phyloP scores from a whole-genome alignment of 192 early-diverging fungal species.

The Dissophora ornata region DNA sequence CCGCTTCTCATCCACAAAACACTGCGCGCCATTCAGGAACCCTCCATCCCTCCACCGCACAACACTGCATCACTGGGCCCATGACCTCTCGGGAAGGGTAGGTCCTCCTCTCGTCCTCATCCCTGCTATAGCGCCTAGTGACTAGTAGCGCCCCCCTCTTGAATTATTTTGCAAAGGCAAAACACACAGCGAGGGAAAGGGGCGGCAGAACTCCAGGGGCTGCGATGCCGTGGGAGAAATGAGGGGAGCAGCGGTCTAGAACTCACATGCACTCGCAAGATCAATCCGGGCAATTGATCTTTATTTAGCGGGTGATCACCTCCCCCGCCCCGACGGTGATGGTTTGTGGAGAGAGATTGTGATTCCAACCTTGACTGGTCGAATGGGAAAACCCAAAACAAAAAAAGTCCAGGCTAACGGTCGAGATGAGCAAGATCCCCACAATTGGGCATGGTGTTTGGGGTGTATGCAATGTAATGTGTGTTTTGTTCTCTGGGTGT shows the following conservation, averaged over 20 bases:
- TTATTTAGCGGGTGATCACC: conserved; percentile 1
- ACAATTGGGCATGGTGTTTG: too few relatives aligned
- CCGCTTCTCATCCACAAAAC: too few relatives aligned
- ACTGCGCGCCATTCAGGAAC: background rate
- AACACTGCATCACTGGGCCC: background rate
- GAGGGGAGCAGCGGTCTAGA: conserved; percentile 3
- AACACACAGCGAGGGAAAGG: background rate
- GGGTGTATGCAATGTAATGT: too few relatives aligned
- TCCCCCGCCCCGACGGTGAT: background rate
- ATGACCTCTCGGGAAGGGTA: conserved; percentile 50
- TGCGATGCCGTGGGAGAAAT: conserved; percentile 21
- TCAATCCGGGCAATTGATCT: background rate
- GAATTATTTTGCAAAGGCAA: too few relatives aligned
- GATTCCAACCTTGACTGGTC: too few relatives aligned
- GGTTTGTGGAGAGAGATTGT: too few relatives aligned
- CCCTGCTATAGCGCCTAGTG: too few relatives aligned
- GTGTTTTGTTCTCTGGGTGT: too few relatives aligned
- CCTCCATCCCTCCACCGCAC: background rate
- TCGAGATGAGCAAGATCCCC: too few relatives aligned
- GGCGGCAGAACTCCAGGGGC: background rate
- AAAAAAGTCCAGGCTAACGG: too few relatives aligned
- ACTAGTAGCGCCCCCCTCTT: too few relatives aligned
- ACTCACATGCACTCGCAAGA: background rate
- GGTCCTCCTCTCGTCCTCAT: background rate
- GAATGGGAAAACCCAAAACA: too few relatives aligned